Percentiles rank a stretch among this genome's conserved stretches.
Conservation (phyloP, 2,329 filamentous ascomycete genomes). For the Cordyceps javanica region DNA sequence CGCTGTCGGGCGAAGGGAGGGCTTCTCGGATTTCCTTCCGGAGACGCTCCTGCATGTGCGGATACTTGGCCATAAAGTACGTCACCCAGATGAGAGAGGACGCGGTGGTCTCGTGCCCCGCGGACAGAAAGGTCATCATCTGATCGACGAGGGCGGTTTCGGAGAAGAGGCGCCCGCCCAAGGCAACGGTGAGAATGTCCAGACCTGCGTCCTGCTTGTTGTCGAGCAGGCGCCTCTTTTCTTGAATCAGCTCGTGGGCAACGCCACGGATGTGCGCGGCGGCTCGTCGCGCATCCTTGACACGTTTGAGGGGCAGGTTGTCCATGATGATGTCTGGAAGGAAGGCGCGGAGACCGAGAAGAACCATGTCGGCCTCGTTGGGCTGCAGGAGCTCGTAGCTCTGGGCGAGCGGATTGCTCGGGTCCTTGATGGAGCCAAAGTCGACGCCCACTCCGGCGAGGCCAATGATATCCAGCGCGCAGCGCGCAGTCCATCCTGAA, state of each 20-base stretch:
- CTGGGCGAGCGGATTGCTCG: slow-evolving; percentile 28
- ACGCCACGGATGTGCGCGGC: slow-evolving; percentile 23
- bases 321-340: slow-evolving; percentile 13
- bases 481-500: slow-evolving; percentile 19
- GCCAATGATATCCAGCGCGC: slow-evolving; percentile 31
- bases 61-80: slow-evolving; percentile 31
- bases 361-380: slow-evolving; percentile 4
- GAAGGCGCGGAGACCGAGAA: slow-evolving; percentile 13
- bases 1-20: slow-evolving; percentile 28
- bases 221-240: slow-evolving; percentile 20
- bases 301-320: slow-evolving; percentile 12
- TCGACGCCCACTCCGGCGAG: slow-evolving; percentile 28
- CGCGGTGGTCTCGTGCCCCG: slow-evolving; percentile 40
- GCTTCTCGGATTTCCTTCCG: slow-evolving; percentile 31
- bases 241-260: slow-evolving; percentile 27
- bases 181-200: slow-evolving; percentile 33
- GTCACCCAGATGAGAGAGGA: slow-evolving; percentile 34
- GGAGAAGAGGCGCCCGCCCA: slow-evolving; percentile 26
- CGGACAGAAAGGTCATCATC: slow-evolving; percentile 35
- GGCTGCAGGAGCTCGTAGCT: slow-evolving; percentile 26
- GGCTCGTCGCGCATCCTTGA: slow-evolving; percentile 20
- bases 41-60: slow-evolving; percentile 31
- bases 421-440: slow-evolving; percentile 25
- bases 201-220: slow-evolving; percentile 23
- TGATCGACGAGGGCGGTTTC: slow-evolving; percentile 35